Conservation (phyloP, 2,329 filamentous ascomycete species). For the Calonectria pseudoreteaudii region DNA sequence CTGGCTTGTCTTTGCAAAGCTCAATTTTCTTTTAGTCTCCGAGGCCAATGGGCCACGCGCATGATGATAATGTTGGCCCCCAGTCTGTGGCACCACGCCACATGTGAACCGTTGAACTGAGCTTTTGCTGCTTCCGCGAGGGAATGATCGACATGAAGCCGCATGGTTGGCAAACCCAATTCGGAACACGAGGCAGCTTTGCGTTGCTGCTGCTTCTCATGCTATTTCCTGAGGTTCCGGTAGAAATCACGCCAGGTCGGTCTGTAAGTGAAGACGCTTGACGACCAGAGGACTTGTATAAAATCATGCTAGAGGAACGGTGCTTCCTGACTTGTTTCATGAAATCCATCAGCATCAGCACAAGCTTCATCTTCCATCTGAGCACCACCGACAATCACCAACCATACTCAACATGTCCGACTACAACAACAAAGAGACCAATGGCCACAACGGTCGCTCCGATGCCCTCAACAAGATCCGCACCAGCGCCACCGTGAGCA, state of each 20-base stretch:
- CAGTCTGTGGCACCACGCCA: not conserved
- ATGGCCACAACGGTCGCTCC: not conserved
- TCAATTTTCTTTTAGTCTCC: not conserved
- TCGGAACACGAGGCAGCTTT: not conserved
- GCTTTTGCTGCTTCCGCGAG: not conserved
- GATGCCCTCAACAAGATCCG: not conserved
- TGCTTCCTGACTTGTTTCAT: not conserved
- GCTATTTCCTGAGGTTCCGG: not conserved
- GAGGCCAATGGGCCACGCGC: not conserved
- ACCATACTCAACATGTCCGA: not conserved
- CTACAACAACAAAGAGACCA: not conserved
- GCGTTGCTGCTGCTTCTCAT: not conserved
- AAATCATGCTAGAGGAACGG: not conserved
- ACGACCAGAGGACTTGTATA: not conserved
- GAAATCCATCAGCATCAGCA: not conserved
- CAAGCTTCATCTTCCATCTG: not conserved
- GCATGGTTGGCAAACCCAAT: not conserved
- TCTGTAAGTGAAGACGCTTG: not conserved
- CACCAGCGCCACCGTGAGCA: not conserved
- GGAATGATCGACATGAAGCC: not conserved
- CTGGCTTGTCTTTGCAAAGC: not conserved
- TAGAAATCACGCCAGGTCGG: not conserved
- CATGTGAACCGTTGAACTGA: slow-evolving; percentile 6
- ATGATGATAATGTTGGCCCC: not conserved
- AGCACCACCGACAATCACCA: not conserved